Base-by-base conservation (phyloP, 139 green algal species). In the Bryopsis sp. region DNA sequence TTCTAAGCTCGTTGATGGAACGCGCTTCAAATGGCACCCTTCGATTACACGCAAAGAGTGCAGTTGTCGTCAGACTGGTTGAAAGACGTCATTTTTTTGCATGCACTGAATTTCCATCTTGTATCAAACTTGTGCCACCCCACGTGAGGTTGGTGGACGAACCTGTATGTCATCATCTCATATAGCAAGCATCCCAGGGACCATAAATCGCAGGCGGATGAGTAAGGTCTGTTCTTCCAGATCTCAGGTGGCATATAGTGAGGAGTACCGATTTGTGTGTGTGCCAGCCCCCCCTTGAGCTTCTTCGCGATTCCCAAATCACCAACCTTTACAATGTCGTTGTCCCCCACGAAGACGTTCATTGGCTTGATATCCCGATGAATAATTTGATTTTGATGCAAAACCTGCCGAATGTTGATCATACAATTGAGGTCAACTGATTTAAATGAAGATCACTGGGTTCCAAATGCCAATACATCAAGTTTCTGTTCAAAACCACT, bases 191-290 rank as follows among this genome's bases (percentile, higher is more conserved):
- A 93, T 3, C 90, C 90, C 38, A 95, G 74, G 0, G 82, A 85
- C 86, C 87, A 96, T 2, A 89, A 66, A 78, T 95, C 90, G 32
- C 76, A 83, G 1, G 80, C 82, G 73, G 86, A 92, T 2, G 82
- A 86, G 79, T 95, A 96, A 37, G 88, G 85, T 62, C 84, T 63
- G 59, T 78, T 84, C 29, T 77, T 79, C 77, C 89, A 91, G 7
- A 94, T 81, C 78, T 95, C 89, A 24, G 89, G 89, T 0, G 87
- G 80, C 87, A 95, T 95, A 81, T 93, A 93, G 66, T 86, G 79
- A 0, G 87, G 87, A 2, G 87, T 95, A 46, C 89, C 85, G 29
- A 89, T 89, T 74, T 89, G 84, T 2, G 86, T 90, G 32, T 80
- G 74, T 26, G 87, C 79, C 46, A 90, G 79, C 46, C 78, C 81